Evolutionary conservation across 129 eudicot species (phyloP).

Genomic region (Calendula officinalis): DNA sequence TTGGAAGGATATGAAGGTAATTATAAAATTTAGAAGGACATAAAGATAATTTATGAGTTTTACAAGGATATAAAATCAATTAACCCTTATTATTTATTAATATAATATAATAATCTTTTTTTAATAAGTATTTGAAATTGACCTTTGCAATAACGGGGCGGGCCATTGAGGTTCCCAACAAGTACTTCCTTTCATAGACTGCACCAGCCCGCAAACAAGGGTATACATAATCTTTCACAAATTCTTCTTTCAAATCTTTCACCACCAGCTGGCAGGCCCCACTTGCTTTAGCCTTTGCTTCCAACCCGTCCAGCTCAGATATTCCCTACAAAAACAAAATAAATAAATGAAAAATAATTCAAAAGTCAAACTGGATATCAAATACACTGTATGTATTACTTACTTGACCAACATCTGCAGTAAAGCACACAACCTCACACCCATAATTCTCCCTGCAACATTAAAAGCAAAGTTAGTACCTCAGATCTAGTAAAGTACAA

Average conservation of each 20-base stretch:
- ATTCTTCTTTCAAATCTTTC: slow-evolving; percentile 93
- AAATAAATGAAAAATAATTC: neutral
- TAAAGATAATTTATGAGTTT: neutral
- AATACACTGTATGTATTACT: slow-evolving; percentile 21
- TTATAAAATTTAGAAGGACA: no score
- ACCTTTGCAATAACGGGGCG: slow-evolving; percentile 99
- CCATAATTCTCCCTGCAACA: slow-evolving; percentile 92
- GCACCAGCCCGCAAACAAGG: slow-evolving; percentile 99
- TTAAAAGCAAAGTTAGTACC: slow-evolving; percentile 5
- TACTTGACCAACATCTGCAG: slow-evolving; percentile 99
- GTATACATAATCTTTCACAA: slow-evolving; percentile 75
- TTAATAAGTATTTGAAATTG: neutral
- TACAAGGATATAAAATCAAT: neutral
- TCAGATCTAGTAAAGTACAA: neutral
- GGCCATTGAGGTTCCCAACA: slow-evolving; percentile 98
- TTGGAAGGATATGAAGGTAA: no score
- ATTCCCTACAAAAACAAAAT: slow-evolving; percentile 51
- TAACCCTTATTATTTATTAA: no score
- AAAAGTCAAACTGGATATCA: slow-evolving; percentile 1
- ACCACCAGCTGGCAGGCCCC: slow-evolving; percentile 94
- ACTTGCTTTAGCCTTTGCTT: slow-evolving; percentile 95
- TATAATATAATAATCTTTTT: no score
- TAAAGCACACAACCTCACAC: slow-evolving; percentile 97
- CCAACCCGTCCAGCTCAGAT: slow-evolving; percentile 86
- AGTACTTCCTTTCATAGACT: slow-evolving; percentile 85